These are phyloP conservation scores for Triticum timopheevii DNA, from an alignment of 176 grass and related monocot genomes.

Conservation along the genomic window DNA sequence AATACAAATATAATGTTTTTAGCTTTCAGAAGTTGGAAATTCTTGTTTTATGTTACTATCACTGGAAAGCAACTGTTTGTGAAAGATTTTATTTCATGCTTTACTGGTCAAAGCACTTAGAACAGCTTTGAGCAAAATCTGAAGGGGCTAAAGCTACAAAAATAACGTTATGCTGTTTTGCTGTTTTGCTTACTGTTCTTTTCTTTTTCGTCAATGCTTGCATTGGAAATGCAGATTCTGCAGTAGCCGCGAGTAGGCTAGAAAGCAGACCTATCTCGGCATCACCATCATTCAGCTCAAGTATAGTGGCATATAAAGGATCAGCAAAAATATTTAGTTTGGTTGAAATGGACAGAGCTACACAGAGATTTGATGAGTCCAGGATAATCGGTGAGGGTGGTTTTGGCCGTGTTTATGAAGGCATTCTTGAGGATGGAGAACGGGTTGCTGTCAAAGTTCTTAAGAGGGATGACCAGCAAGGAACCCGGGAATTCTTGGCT, in stretches of 20 bases:
- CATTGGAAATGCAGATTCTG: conserved; percentile 48
- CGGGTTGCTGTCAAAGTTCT: conserved; percentile 83
- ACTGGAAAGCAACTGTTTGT: conserved; percentile 8
- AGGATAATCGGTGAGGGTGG: conserved; percentile 97
- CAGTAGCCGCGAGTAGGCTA: conserved; percentile 24
- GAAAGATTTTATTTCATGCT: conserved; percentile 7
- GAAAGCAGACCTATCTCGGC: conserved; percentile 65
- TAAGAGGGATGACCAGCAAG: conserved; percentile 89
- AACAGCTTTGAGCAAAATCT: conserved; percentile 13
- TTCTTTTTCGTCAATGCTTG: conserved; percentile 9
- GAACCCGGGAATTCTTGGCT: conserved; percentile 84
- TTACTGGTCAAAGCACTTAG: neutral
- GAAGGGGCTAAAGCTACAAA: conserved; percentile 14
- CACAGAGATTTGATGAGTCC: conserved; percentile 70
- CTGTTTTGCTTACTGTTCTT: neutral
- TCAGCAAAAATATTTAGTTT: conserved; percentile 78
- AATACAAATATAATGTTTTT: conserved; percentile 18
- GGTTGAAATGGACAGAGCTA: conserved; percentile 86
- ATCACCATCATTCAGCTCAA: conserved; percentile 78
- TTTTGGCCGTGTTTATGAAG: conserved; percentile 96
- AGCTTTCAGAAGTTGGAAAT: conserved; percentile 24
- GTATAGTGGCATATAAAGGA: conserved; percentile 79
- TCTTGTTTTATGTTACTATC: conserved; percentile 19
- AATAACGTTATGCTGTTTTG: neutral
- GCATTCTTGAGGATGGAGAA: conserved; percentile 66